Base-by-base conservation (phyloP, 495 filamentous ascomycete genomes). In the Elaphomyces granulatus region DNA sequence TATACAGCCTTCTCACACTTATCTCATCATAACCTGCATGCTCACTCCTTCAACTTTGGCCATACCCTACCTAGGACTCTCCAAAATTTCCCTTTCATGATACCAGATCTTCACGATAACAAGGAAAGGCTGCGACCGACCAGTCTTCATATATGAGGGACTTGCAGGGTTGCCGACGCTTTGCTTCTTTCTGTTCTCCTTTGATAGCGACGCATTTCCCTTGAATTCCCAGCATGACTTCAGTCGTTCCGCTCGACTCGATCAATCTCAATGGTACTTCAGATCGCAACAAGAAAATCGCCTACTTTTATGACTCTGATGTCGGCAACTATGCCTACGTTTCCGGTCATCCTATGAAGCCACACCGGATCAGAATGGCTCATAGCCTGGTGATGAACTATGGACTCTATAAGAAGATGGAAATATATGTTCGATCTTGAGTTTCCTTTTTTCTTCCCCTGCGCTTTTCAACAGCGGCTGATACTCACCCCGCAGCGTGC, bases 381-480 rank as follows among this genome's bases (percentile, higher is more conserved):
- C 90, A 99, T 66, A 87, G 80, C 48, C 60, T 99, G 58, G 87
- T 99, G 40, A 96, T 99, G 90, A 96, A 99, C 60, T 96, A 95
- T 64, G 82, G 83, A 17, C 73, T 95, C 0, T 99, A 96, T 63
- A 93, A 93, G 62, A 92, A 92, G 55, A 92, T 99, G 78, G 90
- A 99, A 51, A 94, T 99, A 14, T 99, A 96, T 50, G 87, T 94
- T 63, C 68, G 82, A 72, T n/a, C n/a, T n/a, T 26, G 18, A n/a
- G 9, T 30, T 10, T 28, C 9, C 20, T 14, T 15, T 3, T 2
- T 38, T 42, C 42, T 15, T 40, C 10, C 32, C n/a, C 18, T 6
- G 2, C 10, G 4, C 14, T 2, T n/a, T 38, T 20, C 10, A 15
- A 14, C 15, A 36, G 33, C 20, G 34, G 32, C 52, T 67, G 38